These are phyloP conservation scores for Aspergillus pseudoviridinutans DNA, from an alignment of 2,329 filamentous ascomycete genomes.

Conservation along the genomic window DNA sequence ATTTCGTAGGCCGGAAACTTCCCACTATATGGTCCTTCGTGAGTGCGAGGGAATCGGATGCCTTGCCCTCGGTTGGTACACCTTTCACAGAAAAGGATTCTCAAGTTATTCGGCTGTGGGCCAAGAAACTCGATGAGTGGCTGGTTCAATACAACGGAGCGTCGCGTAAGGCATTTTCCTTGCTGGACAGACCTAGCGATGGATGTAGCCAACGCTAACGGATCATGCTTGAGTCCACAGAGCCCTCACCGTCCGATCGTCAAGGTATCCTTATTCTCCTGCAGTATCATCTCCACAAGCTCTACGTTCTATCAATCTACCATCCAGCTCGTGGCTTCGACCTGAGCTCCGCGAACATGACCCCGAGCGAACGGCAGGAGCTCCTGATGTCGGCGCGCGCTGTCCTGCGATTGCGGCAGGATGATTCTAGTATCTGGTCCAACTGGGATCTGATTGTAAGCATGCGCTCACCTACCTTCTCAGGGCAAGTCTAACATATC, in stretches of 20 bases:
- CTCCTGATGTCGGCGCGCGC: slow-evolving; percentile 26
- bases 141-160: slow-evolving; percentile 26
- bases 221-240: slow-evolving; percentile 4
- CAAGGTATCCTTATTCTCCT: slow-evolving; percentile 28
- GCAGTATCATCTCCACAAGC: slow-evolving; percentile 29
- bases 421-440: slow-evolving; percentile 30
- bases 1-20: slow-evolving; percentile 26
- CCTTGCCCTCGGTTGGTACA: slow-evolving; percentile 7
- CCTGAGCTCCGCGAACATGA: slow-evolving; percentile 24
- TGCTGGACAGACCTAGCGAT: not conserved
- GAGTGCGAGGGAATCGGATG: slow-evolving; percentile 14
- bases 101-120: slow-evolving; percentile 27
- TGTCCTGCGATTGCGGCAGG: slow-evolving; percentile 24
- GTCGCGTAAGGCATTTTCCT: slow-evolving; percentile 16
- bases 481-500: not conserved
- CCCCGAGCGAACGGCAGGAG: slow-evolving; percentile 23
- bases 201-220: not conserved
- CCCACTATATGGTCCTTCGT: slow-evolving; percentile 28
- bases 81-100: slow-evolving; percentile 25
- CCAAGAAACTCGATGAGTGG: slow-evolving; percentile 26
- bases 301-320: slow-evolving; percentile 29
- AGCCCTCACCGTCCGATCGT: slow-evolving; percentile 25
- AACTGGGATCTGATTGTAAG: slow-evolving; percentile 30
- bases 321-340: slow-evolving; percentile 27
- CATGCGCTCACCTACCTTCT: not conserved